Conservation (phyloP, 768 basidiomycete genomes). For the Phanerodontia chrysosporium region DNA sequence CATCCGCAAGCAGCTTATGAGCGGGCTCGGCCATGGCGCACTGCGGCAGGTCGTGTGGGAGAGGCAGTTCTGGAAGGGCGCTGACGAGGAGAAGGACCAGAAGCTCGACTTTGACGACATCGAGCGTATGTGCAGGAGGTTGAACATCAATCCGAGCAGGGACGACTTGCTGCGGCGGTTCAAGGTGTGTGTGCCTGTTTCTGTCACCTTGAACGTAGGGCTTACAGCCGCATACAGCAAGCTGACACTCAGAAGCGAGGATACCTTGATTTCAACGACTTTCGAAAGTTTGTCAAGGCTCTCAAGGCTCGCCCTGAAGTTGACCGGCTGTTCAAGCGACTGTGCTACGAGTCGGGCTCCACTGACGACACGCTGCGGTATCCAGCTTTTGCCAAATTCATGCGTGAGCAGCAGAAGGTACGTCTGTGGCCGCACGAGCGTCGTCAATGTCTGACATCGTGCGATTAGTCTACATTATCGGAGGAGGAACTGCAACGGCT, state of each 20-base stretch:
- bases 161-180: constrained; percentile 57
- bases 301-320: constrained; percentile 86
- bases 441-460: constrained; percentile 18
- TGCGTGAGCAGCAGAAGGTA: constrained; percentile 50
- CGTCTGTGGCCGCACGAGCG: constrained; percentile 24
- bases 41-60: constrained; percentile 72
- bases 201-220: background rate
- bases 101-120: constrained; percentile 68
- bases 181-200: constrained; percentile 33
- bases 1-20: constrained; percentile 67
- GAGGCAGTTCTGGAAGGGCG: constrained; percentile 76
- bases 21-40: constrained; percentile 58
- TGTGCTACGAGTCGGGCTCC: constrained; percentile 22
- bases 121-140: constrained; percentile 61
- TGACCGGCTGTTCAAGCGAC: constrained; percentile 52
- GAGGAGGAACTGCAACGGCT: constrained; percentile 29
- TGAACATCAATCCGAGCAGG: constrained; percentile 58
- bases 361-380: constrained; percentile 34
- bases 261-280: constrained; percentile 73
- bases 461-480: constrained; percentile 26
- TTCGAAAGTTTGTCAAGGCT: constrained; percentile 76
- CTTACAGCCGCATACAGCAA: constrained; percentile 38
- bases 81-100: constrained; percentile 58
- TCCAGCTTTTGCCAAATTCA: constrained; percentile 44
- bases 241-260: constrained; percentile 54